These are phyloP conservation scores for Penicillium sp. DNA, from an alignment of 2,329 filamentous ascomycete species.

Conservation along the genomic window DNA sequence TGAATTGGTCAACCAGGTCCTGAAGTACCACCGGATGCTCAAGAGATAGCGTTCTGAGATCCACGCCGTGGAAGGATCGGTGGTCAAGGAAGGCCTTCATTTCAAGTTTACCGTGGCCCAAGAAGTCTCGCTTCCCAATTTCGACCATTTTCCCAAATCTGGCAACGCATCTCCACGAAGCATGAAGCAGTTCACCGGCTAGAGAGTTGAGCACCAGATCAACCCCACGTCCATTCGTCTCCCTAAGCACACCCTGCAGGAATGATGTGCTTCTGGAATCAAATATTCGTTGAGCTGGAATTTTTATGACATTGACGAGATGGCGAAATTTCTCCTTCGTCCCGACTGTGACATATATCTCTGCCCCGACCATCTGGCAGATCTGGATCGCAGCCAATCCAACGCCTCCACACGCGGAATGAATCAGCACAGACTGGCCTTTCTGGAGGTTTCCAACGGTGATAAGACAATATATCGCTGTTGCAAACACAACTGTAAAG, in stretches of 20 bases:
- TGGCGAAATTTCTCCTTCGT: constrained; percentile 13
- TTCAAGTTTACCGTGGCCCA: constrained; percentile 19
- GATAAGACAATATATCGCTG: too few relatives aligned
- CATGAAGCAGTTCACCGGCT: constrained; percentile 31
- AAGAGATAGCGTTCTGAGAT: neutral
- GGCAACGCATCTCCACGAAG: constrained; percentile 37
- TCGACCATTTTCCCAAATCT: constrained; percentile 34
- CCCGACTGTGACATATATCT: constrained; percentile 31
- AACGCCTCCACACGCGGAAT: constrained; percentile 40
- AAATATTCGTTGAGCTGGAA: too few relatives aligned
- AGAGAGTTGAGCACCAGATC: constrained; percentile 35
- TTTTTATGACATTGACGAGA: too few relatives aligned
- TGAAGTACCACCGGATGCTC: too few relatives aligned
- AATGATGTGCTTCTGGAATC: too few relatives aligned
- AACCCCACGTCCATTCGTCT: constrained; percentile 24
- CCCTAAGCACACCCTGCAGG: too few relatives aligned
- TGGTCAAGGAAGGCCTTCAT: constrained; percentile 28
- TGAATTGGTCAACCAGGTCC: too few relatives aligned
- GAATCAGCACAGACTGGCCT: neutral
- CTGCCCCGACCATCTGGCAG: constrained; percentile 32
- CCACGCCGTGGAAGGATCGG: constrained; percentile 29
- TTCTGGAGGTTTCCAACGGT: too few relatives aligned
- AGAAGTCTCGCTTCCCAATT: constrained; percentile 34
- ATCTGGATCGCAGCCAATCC: constrained; percentile 42
- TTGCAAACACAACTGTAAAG: too few relatives aligned